Percentiles rank a stretch among this genome's conserved stretches.
Conservation (phyloP, 768 basidiomycete genomes). For the Phanerochaete sordida region DNA sequence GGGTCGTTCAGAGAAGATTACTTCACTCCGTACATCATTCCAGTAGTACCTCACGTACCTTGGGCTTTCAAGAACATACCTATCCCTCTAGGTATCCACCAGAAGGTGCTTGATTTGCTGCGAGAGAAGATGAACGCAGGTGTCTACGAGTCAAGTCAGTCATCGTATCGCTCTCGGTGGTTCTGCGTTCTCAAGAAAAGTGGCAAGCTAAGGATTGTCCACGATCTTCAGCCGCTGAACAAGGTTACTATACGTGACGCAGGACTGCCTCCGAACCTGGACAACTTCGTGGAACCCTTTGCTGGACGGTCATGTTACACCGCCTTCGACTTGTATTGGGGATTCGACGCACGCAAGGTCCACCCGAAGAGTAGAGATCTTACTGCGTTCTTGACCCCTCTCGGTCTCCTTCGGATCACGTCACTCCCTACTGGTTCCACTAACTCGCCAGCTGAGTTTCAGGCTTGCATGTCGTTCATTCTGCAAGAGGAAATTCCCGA, state of each 20-base stretch:
- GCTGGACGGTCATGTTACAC: constrained; percentile 15
- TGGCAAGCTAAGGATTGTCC: constrained; percentile 30
- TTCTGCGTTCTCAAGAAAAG: constrained; percentile 37
- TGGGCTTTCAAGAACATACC: constrained; percentile 33
- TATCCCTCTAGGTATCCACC: constrained; percentile 30
- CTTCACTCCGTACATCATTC: constrained; percentile 27
- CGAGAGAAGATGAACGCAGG: constrained; percentile 32
- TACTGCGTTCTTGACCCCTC: constrained; percentile 16
- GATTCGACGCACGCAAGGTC: constrained; percentile 14
- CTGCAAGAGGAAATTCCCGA: constrained; percentile 22
- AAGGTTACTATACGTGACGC: constrained; percentile 35
- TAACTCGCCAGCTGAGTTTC: constrained; percentile 21
- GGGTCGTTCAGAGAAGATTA: constrained; percentile 22
- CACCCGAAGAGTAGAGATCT: constrained; percentile 9
- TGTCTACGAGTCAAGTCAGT: constrained; percentile 33
- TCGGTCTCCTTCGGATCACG: constrained; percentile 10
- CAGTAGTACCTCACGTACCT: constrained; percentile 31
- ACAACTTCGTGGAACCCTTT: constrained; percentile 27
- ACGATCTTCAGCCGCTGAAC: constrained; percentile 37
- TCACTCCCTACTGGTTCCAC: constrained; percentile 17
- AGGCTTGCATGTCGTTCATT: constrained; percentile 19
- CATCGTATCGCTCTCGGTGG: constrained; percentile 34
- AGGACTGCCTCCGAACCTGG: constrained; percentile 29
- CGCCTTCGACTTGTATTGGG: constrained; percentile 17
- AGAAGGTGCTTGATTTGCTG: constrained; percentile 29